Base-by-base conservation (phyloP, 2,329 filamentous ascomycete genomes). In the Lasiodiplodia citricola region DNA sequence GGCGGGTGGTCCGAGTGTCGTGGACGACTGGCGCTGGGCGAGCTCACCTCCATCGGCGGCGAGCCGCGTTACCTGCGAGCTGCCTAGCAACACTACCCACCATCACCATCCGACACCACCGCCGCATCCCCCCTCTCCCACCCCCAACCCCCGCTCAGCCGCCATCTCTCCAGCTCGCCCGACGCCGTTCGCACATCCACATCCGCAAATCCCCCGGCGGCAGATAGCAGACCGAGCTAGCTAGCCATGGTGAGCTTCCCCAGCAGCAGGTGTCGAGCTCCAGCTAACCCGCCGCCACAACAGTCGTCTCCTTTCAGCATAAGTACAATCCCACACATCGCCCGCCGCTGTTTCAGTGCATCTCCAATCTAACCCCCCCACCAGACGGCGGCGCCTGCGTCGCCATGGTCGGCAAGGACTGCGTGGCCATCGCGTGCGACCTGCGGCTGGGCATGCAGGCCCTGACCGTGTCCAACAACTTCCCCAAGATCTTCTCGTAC, bases 331-430 rank as follows among this genome's bases (percentile, higher is more conserved):
- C 60, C 62, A 41, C 69, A 51, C 66, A 69, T 58, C 64, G 50
- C 72, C 54, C 68, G 60, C 63, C 56, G 66, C 8, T 35, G 31
- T 35, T 35, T 10, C 31, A 68, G 58, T 35, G 66, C 54, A 35
- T 51, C 69, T 55, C 52, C 56, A 56, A 25, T 69, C 21, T 71
- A 65, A 68, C 58, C 37, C 66, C 66, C 62, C 14, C 74, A 65
- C 52, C n/a, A 90, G 88, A 91, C 82, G 95, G 95, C 85, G 95
- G 95, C 81, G 95, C 95, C 85, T 95, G 92, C 84, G 94, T 98
- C 74, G 95, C 95, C 83, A 98, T 98, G 96, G 94, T 97, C 73
- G 96, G 96, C 86, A 98, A 99, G 85, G 94, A 98, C 90, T 99
- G 96, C 83, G 96, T 99, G 71, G 96, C 96, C 83, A 98, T 99